Evolutionary conservation across 225 moss, liverwort and hornwort genomes (phyloP), one percentile per base, ranked within the genome.

Genomic region (Pseudisothecium myosuroides): DNA sequence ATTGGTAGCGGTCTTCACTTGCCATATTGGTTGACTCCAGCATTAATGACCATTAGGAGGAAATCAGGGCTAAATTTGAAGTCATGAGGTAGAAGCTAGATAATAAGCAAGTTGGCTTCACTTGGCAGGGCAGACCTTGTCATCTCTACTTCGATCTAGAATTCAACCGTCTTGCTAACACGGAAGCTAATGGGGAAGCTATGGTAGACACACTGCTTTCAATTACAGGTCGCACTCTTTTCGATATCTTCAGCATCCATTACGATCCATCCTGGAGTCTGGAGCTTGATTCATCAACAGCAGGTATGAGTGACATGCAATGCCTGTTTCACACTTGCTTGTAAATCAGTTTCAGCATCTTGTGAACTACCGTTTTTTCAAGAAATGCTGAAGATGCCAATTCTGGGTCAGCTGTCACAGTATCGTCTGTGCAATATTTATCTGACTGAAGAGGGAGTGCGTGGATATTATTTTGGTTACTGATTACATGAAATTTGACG

Each of bases 141-240:
- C 99, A 99, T 93, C 90, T 99, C 68, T 99, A 99, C 90, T 99
- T 99, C 88, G 99, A 99, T 90, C 89, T 99, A 91, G 99, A 99
- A 91, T 99, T 95, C 92, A 94, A 95, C 80, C 81, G 87, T 85
- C 90, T 72, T 82, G 92, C 90, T 34, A 99, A 99, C 80, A 8
- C 36, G 47, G 92, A 86, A 23, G 94, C 94, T 60, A 89, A 96
- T 86, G 99, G 99, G 41, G 97, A 97, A 89, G 93, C 91, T 89
- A 95, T 97, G 99, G 99, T 99, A 86, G 95, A 99, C 91, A 90
- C 94, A 52, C 91, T 99, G 87, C 88, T 99, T 76, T 90, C 91
- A 13, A 89, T 96, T 49, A 94, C 93, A 84, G 88, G 90, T 78
- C 82, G 77, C 58, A 85, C 95, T 82, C 90, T 89, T 50, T 56